Conservation (phyloP, 2,329 filamentous ascomycete species). For the Fusarium marasasianum region DNA sequence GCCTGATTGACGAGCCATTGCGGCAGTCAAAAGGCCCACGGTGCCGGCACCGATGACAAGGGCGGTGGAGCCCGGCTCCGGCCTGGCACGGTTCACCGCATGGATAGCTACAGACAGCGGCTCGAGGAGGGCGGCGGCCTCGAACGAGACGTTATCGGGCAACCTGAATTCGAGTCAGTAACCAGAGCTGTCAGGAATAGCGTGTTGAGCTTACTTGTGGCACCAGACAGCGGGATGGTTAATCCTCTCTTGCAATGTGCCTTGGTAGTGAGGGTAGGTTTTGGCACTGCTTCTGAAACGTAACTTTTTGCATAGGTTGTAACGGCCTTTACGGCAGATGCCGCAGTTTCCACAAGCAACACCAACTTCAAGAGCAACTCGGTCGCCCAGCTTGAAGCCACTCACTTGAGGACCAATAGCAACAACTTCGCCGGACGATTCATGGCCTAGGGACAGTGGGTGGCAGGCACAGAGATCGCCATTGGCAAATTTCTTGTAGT, state of each 20-base stretch:
- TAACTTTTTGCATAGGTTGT: constrained; percentile 71
- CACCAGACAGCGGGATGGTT: constrained; percentile 71
- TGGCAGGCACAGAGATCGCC: constrained; percentile 73
- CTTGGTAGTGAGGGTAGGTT: constrained; percentile 70
- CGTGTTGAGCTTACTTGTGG: constrained; percentile 59
- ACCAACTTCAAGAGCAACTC: constrained; percentile 68
- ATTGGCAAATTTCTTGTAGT: constrained; percentile 78
- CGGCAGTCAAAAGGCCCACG: constrained; percentile 69
- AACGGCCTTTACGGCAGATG: constrained; percentile 62
- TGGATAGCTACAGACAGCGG: constrained; percentile 71
- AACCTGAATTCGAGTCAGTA: constrained; percentile 53
- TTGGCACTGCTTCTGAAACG: constrained; percentile 70
- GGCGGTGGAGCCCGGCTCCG: constrained; percentile 62
- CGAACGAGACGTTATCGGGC: constrained; percentile 67
- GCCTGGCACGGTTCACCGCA: constrained; percentile 64
- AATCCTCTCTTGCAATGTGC: constrained; percentile 69
- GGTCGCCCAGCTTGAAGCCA: constrained; percentile 64
- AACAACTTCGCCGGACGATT: constrained; percentile 68
- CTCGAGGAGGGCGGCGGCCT: constrained; percentile 68
- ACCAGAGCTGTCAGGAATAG: not conserved
- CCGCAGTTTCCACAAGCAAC: constrained; percentile 63
- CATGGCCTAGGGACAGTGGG: constrained; percentile 72
- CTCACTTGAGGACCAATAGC: constrained; percentile 62
- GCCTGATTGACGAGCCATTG: constrained; percentile 69
- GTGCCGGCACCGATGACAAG: constrained; percentile 73